These are phyloP conservation scores for Ophiostoma angusticollis DNA, from an alignment of 2,329 filamentous ascomycete genomes.

Conservation along the genomic window DNA sequence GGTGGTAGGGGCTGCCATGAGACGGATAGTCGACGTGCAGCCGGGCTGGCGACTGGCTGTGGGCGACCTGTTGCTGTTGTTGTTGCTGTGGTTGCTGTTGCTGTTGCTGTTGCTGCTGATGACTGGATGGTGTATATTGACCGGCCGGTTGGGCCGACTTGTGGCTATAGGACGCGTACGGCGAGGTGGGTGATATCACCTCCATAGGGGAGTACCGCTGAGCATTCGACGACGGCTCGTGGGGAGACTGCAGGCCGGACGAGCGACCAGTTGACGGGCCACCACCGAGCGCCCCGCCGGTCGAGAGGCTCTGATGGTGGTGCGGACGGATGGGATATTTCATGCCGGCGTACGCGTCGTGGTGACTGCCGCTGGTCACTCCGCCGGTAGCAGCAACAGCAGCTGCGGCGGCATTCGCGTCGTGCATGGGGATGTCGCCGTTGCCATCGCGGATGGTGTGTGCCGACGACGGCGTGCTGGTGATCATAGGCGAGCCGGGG, in stretches of 20 bases:
- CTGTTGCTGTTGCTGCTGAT: constrained; percentile 8
- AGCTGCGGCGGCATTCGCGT: constrained; percentile 31
- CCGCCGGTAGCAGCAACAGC: background rate
- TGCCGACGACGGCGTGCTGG: constrained; percentile 29
- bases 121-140: constrained; percentile 6
- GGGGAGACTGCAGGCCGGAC: constrained; percentile 53
- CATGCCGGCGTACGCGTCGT: constrained; percentile 70
- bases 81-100: background rate
- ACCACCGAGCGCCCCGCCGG: constrained; percentile 22
- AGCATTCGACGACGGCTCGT: constrained; percentile 68
- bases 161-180: constrained; percentile 59
- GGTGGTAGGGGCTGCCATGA: constrained; percentile 21
- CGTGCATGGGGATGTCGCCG: constrained; percentile 75
- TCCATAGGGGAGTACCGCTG: constrained; percentile 97
- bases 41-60: constrained; percentile 69
- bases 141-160: constrained; percentile 34
- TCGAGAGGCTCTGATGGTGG: constrained; percentile 59
- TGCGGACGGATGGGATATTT: constrained; percentile 75
- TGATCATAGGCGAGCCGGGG: constrained; percentile 41
- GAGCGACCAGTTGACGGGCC: too few species aligned
- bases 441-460: constrained; percentile 57
- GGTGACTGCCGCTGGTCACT: constrained; percentile 14
- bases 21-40: constrained; percentile 42
- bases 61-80: constrained; percentile 17
- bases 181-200: constrained; percentile 63